Conservation (phyloP, 495 filamentous ascomycete genomes). For the Aspergillus sclerotioniger region DNA sequence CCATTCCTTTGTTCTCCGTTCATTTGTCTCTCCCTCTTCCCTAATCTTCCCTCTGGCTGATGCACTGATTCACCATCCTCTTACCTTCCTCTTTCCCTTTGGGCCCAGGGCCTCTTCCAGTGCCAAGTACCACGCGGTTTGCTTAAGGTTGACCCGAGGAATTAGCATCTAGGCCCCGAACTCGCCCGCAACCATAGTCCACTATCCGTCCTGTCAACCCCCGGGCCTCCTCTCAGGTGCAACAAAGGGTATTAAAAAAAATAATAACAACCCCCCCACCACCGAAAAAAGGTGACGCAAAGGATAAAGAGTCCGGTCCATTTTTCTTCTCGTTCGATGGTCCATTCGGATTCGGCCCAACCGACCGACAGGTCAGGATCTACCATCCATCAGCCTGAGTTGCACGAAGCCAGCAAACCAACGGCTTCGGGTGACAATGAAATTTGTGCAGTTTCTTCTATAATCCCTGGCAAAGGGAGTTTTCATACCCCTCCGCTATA, state of each 20-base stretch:
- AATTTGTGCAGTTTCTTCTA: constrained; percentile 10
- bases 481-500: constrained; percentile 10
- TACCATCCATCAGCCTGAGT: constrained; percentile 16
- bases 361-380: constrained; percentile 29
- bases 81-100: not conserved
- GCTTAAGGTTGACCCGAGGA: constrained; percentile 18
- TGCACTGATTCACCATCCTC: not conserved
- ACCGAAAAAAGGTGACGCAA: not conserved
- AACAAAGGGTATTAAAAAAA: constrained; percentile 3
- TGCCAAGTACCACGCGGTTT: constrained; percentile 11
- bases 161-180: constrained; percentile 13
- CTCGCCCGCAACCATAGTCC: constrained; percentile 15
- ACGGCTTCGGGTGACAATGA: constrained; percentile 23
- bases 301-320: not conserved
- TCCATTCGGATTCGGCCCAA: constrained; percentile 21
- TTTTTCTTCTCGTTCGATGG: constrained; percentile 23
- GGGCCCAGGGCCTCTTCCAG: not conserved
- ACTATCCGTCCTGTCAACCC: constrained; percentile 4
- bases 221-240: constrained; percentile 2
- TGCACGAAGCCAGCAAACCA: constrained; percentile 20
- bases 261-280: not conserved
- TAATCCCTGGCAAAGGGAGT: constrained; percentile 16
- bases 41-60: not conserved
- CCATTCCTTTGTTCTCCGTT: constrained; percentile 1
- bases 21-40: not conserved